Evolutionary conservation across 345 rosid species (phyloP), one percentile per base, ranked within the genome.

Genomic region (Camelina neglecta): DNA sequence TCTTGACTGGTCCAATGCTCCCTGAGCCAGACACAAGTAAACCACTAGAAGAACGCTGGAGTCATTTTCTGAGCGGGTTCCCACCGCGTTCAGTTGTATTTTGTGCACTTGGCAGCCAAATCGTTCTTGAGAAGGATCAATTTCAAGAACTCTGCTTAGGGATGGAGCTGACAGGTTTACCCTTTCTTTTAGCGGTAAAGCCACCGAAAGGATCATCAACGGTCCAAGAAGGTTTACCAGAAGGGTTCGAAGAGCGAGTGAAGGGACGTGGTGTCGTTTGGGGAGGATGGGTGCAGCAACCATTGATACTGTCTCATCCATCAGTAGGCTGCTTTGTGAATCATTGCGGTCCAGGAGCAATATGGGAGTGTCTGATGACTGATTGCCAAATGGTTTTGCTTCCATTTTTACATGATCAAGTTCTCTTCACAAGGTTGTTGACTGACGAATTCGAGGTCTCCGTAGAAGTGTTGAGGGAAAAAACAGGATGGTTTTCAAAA

Each of bases 101-200:
- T 56, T 90, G 96, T 41, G 82, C 89, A 4, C 80, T 90, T 16
- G 94, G 96, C 11, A 89, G 88, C 79, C 94, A 93, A 74, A 1
- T 60, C 26, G 31, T 80, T 58, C 87, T 86, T 1, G 90, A 89
- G 7, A 86, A 80, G 69, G 57, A 79, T 5, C 92, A 93, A 56
- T 90, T 90, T 45, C 91, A 90, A 63, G 89, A 90, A 66, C 81
- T 90, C 21, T 60, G 89, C 4, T 55, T 83, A 11, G 98, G 94
- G 24, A 80, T 93, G 26, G 96, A 90, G 83, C 36, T 68, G 11
- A 80, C 90, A 0, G 86, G 87, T 7, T 51, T 74, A 54, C 96
- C 94, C 0, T 93, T 93, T 72, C 16, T 93, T 0, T 56, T 87
- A 26, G 89, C 85, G 0, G 49, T 89, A 8, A 84, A 83, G 74